Evolutionary conservation across 441 rosid species (phyloP).

Genomic region (Viola pubescens): DNA sequence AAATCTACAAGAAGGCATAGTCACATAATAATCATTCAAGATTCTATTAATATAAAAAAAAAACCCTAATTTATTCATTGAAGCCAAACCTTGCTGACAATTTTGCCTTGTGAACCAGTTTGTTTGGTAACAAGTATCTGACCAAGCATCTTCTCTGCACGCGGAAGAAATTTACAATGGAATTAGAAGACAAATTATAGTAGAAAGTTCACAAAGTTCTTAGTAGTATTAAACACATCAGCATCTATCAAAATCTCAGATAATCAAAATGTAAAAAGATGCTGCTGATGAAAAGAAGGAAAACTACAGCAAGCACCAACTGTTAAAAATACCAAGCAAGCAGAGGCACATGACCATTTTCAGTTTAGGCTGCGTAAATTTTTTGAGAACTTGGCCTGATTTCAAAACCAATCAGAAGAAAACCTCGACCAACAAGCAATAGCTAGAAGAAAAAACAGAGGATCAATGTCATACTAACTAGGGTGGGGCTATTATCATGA

Average conservation of each 20-base stretch:
- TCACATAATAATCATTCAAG: too few species aligned
- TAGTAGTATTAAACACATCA: neutral
- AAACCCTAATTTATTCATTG: neutral
- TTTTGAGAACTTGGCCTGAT: too few species aligned
- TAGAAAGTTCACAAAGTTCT: neutral
- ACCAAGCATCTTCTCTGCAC: constrained; percentile 90
- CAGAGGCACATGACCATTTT: too few species aligned
- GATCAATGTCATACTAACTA: too few species aligned
- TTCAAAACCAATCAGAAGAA: too few species aligned
- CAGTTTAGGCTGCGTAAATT: too few species aligned
- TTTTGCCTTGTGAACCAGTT: constrained; percentile 97
- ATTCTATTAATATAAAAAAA: neutral
- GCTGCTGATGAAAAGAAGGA: neutral
- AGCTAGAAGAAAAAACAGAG: too few species aligned
- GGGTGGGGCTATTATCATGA: too few species aligned
- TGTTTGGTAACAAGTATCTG: constrained; percentile 94
- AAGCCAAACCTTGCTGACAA: constrained; percentile 85
- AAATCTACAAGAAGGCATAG: too few species aligned
- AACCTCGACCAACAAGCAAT: too few species aligned
- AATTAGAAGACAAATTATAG: too few species aligned
- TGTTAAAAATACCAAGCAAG: too few species aligned
- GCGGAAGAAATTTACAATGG: constrained; percentile 8
- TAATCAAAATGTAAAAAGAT: neutral
- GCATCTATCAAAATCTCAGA: neutral
- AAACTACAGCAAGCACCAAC: neutral